Evolutionary conservation across 78 protist genomes (phyloP), one percentile per base, ranked within the genome.

Genomic region (Dictyostelium purpureum): DNA sequence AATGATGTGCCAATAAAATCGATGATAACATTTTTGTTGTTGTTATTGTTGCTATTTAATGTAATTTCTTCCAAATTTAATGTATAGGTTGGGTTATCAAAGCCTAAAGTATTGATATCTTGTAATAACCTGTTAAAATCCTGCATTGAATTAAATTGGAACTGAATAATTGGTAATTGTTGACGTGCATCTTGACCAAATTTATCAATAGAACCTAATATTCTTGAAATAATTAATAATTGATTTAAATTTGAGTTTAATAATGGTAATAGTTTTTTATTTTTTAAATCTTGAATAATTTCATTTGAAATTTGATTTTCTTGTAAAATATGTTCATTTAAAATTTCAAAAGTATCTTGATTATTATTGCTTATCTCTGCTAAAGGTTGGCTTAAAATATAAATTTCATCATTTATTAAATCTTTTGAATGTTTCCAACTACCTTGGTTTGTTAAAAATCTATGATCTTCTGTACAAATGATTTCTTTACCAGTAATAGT

Each of bases 391-490:
- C 66, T 6, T 37, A 26, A 65, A 52, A 47, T 33, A 24, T 14
- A 51, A 11, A 51, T 28, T 37, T 69, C n/a, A 35, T 28, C 14
- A 37, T 49, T 4, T 14, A 0, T 12, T 69, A 63, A 73, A n/a
- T 59, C 33, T 59, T 16, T 40, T 4, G 74, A 85, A 31, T 40
- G 66, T 45, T 5, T 31, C 92, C 92, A 85, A 75, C 5, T 35
- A 47, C 92, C 92, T 11, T 43, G n/a, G 11, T 21, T 14, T 9
- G 82, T 85, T 40, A 85, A 49, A 24, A 85, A 85, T 28, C 67
- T 47, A 73, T 85, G 92, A 26, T 85, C 92, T 10, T 54, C 21
- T 6, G 92, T 85, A 35, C 81, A 77, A 35, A 73, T 45, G 31
- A 85, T 38, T 18, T 37, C 38, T 43, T 52, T 66, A 52, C 92